phyloP scores from a whole-genome alignment of 768 basidiomycete species.

The Termitomyces heimii region DNA sequence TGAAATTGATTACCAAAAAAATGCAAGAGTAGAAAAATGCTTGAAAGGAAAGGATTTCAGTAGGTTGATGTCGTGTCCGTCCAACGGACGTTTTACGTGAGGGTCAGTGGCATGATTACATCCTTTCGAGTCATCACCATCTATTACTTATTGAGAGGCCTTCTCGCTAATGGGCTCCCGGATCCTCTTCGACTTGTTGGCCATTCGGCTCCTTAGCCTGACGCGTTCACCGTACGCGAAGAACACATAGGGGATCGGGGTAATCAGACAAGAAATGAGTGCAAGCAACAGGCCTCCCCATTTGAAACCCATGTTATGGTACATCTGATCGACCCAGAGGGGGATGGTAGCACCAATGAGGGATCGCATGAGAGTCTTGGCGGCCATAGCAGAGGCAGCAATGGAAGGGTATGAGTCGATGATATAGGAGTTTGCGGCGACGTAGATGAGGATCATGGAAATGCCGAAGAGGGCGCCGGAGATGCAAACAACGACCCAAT shows the following conservation, averaged over 20 bases:
- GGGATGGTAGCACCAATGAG: slow-evolving; percentile 32
- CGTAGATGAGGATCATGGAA: slow-evolving; percentile 36
- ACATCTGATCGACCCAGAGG: slow-evolving; percentile 36
- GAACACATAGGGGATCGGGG: slow-evolving; percentile 36
- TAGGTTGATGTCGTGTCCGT: background rate
- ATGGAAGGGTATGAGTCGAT: slow-evolving; percentile 35
- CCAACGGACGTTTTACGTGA: background rate
- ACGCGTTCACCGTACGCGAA: slow-evolving; percentile 35
- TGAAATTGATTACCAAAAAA: background rate
- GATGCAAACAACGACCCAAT: slow-evolving; percentile 31
- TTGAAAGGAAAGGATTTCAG: background rate
- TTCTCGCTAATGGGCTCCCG: slow-evolving; percentile 1
- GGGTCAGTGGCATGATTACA: background rate
- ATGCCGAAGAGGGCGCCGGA: slow-evolving; percentile 33
- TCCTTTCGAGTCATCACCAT: background rate
- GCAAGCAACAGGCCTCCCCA: slow-evolving; percentile 31
- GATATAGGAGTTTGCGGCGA: slow-evolving; percentile 39
- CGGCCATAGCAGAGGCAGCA: slow-evolving; percentile 41
- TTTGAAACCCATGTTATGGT: slow-evolving; percentile 34
- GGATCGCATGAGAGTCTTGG: slow-evolving; percentile 35
- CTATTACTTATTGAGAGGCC: background rate
- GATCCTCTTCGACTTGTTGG: slow-evolving; percentile 4
- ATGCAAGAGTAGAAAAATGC: background rate
- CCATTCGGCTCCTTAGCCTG: slow-evolving; percentile 17
- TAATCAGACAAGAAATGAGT: slow-evolving; percentile 23